phyloP scores from a whole-genome alignment of 73 alveolate genomes.

The Tetrahymena thermophila region DNA sequence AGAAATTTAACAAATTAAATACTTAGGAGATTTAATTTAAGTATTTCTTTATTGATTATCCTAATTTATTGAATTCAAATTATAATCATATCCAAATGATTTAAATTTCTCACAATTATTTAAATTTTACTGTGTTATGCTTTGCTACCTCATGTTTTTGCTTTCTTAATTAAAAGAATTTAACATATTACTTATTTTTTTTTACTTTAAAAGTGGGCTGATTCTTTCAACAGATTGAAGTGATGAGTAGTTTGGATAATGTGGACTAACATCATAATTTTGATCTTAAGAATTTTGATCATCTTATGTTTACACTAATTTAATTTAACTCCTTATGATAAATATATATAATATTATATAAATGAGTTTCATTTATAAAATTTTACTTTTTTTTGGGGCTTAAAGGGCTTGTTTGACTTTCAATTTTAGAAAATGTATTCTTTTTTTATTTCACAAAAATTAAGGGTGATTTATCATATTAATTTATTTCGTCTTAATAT shows the following conservation, averaged over 20 bases:
- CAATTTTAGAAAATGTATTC: neutral
- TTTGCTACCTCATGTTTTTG: no score
- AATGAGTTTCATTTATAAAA: no score
- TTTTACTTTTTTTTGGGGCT: neutral
- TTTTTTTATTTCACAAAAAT: no score
- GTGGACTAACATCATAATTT: neutral
- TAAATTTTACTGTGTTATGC: no score
- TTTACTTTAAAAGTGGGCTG: neutral
- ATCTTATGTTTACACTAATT: neutral
- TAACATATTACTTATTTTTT: no score
- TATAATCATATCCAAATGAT: neutral
- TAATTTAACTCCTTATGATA: neutral
- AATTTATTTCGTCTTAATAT: neutral
- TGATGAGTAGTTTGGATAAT: neutral
- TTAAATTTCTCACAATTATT: neutral
- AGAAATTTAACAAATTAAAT: no score
- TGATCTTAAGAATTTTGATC: neutral
- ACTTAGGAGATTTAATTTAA: neutral
- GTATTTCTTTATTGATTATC: no score
- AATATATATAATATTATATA: no score
- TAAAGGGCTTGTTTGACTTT: neutral
- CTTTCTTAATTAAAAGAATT: neutral
- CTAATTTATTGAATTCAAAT: no score
- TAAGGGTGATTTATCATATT: neutral
- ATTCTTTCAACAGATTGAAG: neutral